Evolutionary conservation across 176 grass and related monocot species (phyloP).

Genomic region (Aegilops speltoides): DNA sequence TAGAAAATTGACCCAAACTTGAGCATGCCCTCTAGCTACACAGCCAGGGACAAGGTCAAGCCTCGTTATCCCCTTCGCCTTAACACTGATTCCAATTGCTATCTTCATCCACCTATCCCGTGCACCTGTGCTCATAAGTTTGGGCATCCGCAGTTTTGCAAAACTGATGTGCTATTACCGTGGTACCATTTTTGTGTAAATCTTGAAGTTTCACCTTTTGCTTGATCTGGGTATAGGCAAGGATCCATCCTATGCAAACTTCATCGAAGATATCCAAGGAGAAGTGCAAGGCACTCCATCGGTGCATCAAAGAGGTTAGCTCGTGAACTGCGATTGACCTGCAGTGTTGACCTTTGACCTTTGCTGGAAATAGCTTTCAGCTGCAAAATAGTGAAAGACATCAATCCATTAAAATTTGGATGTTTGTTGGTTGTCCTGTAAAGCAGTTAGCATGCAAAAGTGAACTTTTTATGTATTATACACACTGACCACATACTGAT

Average conservation of each 20-base stretch:
- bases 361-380: neutral
- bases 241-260: slow-evolving; percentile 79
- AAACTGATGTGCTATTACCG: neutral
- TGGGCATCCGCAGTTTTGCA: neutral
- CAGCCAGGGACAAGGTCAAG: neutral
- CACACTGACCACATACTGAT: neutral
- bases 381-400: neutral
- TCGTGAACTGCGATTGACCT: neutral
- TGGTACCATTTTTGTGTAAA: neutral
- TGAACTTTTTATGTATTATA: neutral
- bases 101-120: neutral
- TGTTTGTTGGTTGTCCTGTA: neutral
- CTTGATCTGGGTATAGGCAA: slow-evolving; percentile 42
- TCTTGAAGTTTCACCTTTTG: neutral
- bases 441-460: neutral
- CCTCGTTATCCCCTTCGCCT: neutral
- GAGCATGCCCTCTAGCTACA: neutral
- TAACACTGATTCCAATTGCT: neutral
- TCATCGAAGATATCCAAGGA: slow-evolving; percentile 60
- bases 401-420: neutral
- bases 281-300: slow-evolving; percentile 49
- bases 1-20: neutral
- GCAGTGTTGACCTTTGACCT: neutral
- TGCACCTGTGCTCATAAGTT: neutral
- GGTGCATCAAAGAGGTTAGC: slow-evolving; percentile 70